A percentile compares a stretch with the other conserved stretches of the same genome.
Conservation (phyloP, 768 basidiomycete genomes). For the Gautieria morchelliformis region DNA sequence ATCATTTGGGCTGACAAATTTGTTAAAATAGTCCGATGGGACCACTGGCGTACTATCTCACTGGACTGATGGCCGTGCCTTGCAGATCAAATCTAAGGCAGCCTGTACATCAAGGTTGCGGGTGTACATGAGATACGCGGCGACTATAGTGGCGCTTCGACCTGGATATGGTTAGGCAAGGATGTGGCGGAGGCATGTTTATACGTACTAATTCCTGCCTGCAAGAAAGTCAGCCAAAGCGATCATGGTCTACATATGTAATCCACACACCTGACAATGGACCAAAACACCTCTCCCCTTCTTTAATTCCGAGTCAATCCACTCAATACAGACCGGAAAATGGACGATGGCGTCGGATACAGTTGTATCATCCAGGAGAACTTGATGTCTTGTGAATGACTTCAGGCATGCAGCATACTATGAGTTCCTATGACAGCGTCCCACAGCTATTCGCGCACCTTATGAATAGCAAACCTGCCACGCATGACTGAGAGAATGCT, state of each 20-base stretch:
- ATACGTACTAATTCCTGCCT: conserved; percentile 62
- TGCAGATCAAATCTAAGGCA: conserved; percentile 61
- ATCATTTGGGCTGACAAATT: conserved; percentile 61
- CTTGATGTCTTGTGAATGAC: conserved; percentile 75
- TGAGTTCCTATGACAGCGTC: neutral
- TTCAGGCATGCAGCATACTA: conserved; percentile 19
- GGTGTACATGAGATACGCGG: conserved; percentile 83
- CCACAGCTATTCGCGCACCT: conserved; percentile 31
- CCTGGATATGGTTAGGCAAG: conserved; percentile 32
- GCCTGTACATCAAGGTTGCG: conserved; percentile 43
- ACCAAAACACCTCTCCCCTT: conserved; percentile 74
- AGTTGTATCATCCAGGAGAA: conserved; percentile 66
- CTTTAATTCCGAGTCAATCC: conserved; percentile 71
- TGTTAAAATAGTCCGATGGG: neutral
- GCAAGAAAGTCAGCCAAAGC: conserved; percentile 25
- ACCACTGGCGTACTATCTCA: conserved; percentile 28
- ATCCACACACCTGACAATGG: conserved; percentile 53
- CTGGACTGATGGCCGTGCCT: conserved; percentile 62
- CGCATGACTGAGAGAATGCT: conserved; percentile 69
- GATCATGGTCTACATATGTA: neutral
- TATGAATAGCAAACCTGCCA: conserved; percentile 53
- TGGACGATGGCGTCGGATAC: conserved; percentile 74
- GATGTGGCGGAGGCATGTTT: neutral
- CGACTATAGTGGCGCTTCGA: conserved; percentile 75
- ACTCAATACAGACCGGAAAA: conserved; percentile 69